Base-by-base conservation (phyloP, 1,284 basidiomycete genomes). In the Quambalaria eucalypti region DNA sequence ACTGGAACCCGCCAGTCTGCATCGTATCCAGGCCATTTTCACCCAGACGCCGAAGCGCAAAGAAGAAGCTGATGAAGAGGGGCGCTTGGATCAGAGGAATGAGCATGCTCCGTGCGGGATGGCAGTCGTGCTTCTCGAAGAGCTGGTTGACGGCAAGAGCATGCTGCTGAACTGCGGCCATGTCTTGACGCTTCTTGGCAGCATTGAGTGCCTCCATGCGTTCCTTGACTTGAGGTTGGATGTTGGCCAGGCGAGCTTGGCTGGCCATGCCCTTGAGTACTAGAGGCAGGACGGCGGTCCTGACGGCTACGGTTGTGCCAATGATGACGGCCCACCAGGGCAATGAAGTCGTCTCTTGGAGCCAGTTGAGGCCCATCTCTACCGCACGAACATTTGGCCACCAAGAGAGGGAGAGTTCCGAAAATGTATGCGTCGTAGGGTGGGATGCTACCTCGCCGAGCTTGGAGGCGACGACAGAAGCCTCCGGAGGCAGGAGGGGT, bases 31-130 rank as follows among this genome's bases (percentile, higher is more conserved):
- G 72, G 0, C 87, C 88, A 25, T 85, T 76, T 48, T 80, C 79
- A 56, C 86, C 86, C 78, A 97, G 81, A 36, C 78, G 79, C 73
- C 84, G 83, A 48, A 96, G 76, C 14, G 84, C 90, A 63, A 91
- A 85, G 81, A 96, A 98, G 78, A 90, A 80, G 28, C 85, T 84
- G 48, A 96, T 78, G 61, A 88, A 87, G 48, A 91, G 79, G 0
- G 89, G 85, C 40, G 90, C 77, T 74, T 95, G 90, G 2, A 85
- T 66, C 52, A 89, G 72, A 6, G 86, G 84, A 49, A 82, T 79
- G 10, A 83, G 65, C 25, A 87, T 66, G 59, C 84, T 80, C 38
- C 80, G 79, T 47, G 80, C 65, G 38, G 88, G 80, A 61, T 81
- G 83, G 52, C 89, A 84, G 36, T 86, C 84, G 39, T 88, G 83